phyloP scores from a whole-genome alignment of 768 basidiomycete species.

The Lactifluus pinguis region DNA sequence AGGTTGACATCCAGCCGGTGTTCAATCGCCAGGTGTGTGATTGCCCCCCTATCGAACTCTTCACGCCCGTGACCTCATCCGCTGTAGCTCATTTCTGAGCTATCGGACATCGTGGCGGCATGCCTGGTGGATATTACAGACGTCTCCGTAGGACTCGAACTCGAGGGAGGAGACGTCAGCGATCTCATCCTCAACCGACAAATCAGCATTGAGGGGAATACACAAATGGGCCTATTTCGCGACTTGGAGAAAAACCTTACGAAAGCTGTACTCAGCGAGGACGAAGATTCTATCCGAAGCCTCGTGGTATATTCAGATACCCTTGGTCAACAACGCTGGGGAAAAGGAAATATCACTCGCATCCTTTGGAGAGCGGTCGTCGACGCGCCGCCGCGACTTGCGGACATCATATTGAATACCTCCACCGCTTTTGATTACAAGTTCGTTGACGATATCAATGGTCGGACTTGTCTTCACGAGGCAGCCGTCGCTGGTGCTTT shows the following conservation, averaged over 20 bases:
- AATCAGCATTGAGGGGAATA: slow-evolving; percentile 51
- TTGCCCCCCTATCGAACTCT: neutral
- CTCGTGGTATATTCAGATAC: slow-evolving; percentile 63
- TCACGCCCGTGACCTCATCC: neutral
- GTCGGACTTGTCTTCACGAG: slow-evolving; percentile 87
- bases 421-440: slow-evolving; percentile 74
- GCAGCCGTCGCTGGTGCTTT: slow-evolving; percentile 79
- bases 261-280: slow-evolving; percentile 59
- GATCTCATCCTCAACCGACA: slow-evolving; percentile 65
- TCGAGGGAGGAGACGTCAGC: slow-evolving; percentile 70
- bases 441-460: slow-evolving; percentile 96
- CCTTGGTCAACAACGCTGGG: slow-evolving; percentile 49
- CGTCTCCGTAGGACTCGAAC: slow-evolving; percentile 61
- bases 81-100: slow-evolving; percentile 79
- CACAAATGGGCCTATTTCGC: slow-evolving; percentile 63
- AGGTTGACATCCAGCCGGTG: slow-evolving; percentile 98
- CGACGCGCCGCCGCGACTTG: slow-evolving; percentile 65
- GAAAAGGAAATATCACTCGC: slow-evolving; percentile 68
- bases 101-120: slow-evolving; percentile 85
- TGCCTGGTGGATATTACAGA: slow-evolving; percentile 75
- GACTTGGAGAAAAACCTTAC: slow-evolving; percentile 85
- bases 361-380: slow-evolving; percentile 91
- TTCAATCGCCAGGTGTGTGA: slow-evolving; percentile 84
- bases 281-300: slow-evolving; percentile 53
- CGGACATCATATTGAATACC: slow-evolving; percentile 64